phyloP scores from a whole-genome alignment of 768 basidiomycete genomes.

The Panellus pusillus region DNA sequence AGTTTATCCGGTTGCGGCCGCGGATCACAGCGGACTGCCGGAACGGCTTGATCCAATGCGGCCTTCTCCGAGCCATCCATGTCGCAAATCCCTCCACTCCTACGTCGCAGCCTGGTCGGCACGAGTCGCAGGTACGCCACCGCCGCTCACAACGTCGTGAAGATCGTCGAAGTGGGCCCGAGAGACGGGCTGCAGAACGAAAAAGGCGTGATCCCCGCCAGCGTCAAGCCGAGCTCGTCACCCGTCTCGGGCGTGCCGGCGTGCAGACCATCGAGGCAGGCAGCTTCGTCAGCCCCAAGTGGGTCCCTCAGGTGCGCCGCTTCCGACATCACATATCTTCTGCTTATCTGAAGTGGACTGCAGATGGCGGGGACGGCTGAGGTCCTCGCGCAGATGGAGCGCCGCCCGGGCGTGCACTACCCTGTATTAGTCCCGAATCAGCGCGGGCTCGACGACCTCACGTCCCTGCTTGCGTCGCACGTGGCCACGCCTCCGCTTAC shows the following conservation, averaged over 20 bases:
- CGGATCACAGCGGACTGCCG: too few relatives aligned
- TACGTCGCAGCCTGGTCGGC: too few relatives aligned
- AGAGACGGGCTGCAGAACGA: conserved; percentile 94
- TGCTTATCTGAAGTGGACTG: too few relatives aligned
- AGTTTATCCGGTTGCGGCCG: too few relatives aligned
- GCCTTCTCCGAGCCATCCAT: too few relatives aligned
- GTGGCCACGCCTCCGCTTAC: conserved; percentile 46
- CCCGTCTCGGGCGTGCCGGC: conserved; percentile 70
- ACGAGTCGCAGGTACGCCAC: conserved; percentile 22
- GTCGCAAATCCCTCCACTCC: too few relatives aligned
- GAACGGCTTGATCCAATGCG: too few relatives aligned
- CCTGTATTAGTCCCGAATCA: conserved; percentile 83
- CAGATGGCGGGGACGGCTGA: conserved; percentile 89
- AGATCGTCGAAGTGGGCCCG: conserved; percentile 88
- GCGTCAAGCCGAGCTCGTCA: conserved; percentile 80
- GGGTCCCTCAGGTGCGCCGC: conserved; percentile 80
- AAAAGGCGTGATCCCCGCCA: conserved; percentile 65
- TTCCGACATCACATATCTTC: not conserved
- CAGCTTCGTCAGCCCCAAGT: conserved; percentile 90
- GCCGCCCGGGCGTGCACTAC: conserved; percentile 57
- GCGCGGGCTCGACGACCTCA: conserved; percentile 70
- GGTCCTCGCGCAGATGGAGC: conserved; percentile 61
- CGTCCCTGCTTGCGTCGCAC: conserved; percentile 51
- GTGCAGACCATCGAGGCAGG: conserved; percentile 75
- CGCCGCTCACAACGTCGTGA: conserved; percentile 40